These are phyloP conservation scores for Saccharomycopsis phalli DNA, from an alignment of 1,139 yeast species.

Conservation along the genomic window DNA sequence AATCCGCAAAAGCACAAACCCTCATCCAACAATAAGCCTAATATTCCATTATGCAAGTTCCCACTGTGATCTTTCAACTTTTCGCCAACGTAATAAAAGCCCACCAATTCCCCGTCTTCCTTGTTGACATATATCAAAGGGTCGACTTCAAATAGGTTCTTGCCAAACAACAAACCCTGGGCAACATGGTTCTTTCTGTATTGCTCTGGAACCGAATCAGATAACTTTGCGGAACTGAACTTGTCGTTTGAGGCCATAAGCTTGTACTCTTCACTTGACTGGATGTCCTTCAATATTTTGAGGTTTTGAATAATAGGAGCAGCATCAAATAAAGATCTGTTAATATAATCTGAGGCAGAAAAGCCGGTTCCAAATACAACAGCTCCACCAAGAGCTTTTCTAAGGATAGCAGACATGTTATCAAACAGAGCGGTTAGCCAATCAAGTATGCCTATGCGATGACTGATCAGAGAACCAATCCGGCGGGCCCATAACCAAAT, in stretches of 20 bases:
- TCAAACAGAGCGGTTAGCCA: no score
- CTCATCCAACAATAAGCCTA: slow-evolving; percentile 81
- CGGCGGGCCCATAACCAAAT: no score
- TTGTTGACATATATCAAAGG: slow-evolving; percentile 50
- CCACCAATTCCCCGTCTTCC: slow-evolving; percentile 39
- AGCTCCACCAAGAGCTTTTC: slow-evolving; percentile 2
- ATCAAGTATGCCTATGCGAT: no score
- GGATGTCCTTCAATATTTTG: slow-evolving; percentile 1
- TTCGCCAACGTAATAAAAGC: slow-evolving; percentile 65
- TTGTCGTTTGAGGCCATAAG: slow-evolving; percentile 1
- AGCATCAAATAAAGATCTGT: no score
- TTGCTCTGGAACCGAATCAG: slow-evolving; percentile 47
- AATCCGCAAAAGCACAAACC: slow-evolving; percentile 83
- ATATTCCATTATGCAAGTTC: slow-evolving; percentile 77
- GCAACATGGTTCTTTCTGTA: slow-evolving; percentile 58
- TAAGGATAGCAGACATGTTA: slow-evolving; percentile 6
- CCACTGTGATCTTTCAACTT: slow-evolving; percentile 55
- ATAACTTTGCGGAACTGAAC: slow-evolving; percentile 19
- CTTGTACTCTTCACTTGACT: slow-evolving; percentile 2
- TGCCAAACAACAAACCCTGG: slow-evolving; percentile 57
- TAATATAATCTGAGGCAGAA: slow-evolving; percentile 6
- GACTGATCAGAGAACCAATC: no score
- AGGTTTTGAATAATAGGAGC: no score
- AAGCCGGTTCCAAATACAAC: slow-evolving; percentile 13
- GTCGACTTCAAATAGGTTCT: slow-evolving; percentile 53